These are phyloP conservation scores for Hamigera avellanea DNA, from an alignment of 495 filamentous ascomycete species.

Conservation along the genomic window DNA sequence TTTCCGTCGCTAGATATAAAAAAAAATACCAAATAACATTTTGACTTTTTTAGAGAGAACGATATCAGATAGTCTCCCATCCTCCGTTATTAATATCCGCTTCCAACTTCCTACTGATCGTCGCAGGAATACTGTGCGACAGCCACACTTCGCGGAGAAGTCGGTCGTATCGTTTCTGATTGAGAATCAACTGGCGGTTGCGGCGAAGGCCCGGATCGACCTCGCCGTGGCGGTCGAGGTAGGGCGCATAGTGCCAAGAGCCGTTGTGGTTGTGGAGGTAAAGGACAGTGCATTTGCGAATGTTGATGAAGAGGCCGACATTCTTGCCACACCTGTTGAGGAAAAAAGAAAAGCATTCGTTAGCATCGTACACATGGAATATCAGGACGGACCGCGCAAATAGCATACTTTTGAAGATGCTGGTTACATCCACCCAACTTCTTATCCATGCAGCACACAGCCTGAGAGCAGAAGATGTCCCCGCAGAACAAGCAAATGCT, in stretches of 20 bases:
- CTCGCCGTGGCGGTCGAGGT: constrained; percentile 92
- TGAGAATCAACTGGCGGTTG: constrained; percentile 76
- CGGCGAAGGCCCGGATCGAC: constrained; percentile 75
- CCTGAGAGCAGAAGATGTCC: constrained; percentile 90
- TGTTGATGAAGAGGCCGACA: constrained; percentile 88
- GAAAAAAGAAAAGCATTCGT: constrained; percentile 1
- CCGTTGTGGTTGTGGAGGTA: constrained; percentile 75
- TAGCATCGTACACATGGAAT: constrained; percentile 2
- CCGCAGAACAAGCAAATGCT: constrained; percentile 91
- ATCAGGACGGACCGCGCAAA: not conserved
- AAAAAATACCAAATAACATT: too few species aligned
- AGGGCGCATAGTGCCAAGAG: constrained; percentile 78
- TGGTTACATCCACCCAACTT: constrained; percentile 77
- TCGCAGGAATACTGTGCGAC: constrained; percentile 73
- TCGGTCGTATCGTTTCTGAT: constrained; percentile 85
- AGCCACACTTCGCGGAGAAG: constrained; percentile 82
- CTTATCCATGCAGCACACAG: constrained; percentile 72
- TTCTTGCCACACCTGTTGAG: constrained; percentile 66
- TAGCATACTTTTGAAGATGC: constrained; percentile 72
- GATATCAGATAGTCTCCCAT: constrained; percentile 80
- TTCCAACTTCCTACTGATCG: constrained; percentile 80
- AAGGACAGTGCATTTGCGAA: constrained; percentile 83
- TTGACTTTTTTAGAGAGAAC: too few species aligned
- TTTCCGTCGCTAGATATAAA: too few species aligned
- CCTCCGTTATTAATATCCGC: constrained; percentile 92